Evolutionary conservation across 2,329 filamentous ascomycete genomes (phyloP), one percentile per base, ranked within the genome.

Genomic region (Microcyclospora tardicrescens): DNA sequence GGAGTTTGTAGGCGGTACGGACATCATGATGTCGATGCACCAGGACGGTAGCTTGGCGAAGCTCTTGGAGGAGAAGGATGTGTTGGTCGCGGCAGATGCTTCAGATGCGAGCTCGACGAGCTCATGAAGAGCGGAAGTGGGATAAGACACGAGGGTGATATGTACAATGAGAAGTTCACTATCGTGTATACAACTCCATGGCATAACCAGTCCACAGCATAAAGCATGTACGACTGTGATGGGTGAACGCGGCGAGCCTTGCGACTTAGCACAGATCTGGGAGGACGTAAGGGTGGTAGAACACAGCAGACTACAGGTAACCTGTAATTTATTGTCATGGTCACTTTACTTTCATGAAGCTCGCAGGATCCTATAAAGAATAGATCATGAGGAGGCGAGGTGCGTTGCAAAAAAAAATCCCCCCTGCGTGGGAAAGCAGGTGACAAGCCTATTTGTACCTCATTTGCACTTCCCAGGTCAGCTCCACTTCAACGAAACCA

Each of bases 11-110:
- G 91, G 91, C 39, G 91, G 91, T n/a, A 95, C 87, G 60, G 91
- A 98, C 62, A 98, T 98, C 48, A 63, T 98, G 52, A 81, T 96
- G 60, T 82, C 81, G 2, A 96, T 98, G 91, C 89, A 96, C 67
- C 84, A 95, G 65, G 93, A 84, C 57, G 91, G 91, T 19, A 86
- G 93, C 51, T 66, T 98, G 54, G 84, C 86, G 8, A 93, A 93
- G 71, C 63, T 96, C 60, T 69, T 98, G 36, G 84, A 93, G 58
- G 83, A 93, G 63, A 94, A 94, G 71, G 77, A 77, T 45, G 84
- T 96, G n/a, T 64, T 98, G 40, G 75, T 79, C 12, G 63, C 71
- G 2, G 71, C 77, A 43, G 76, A 79, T 39, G 49, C 48, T 16
- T 48, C 48, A 10, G 43, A 36, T 31, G 33, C 37, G 8, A 43